Conservation (phyloP, 2,329 filamentous ascomycete species). For the Blumeriella jaapii region DNA sequence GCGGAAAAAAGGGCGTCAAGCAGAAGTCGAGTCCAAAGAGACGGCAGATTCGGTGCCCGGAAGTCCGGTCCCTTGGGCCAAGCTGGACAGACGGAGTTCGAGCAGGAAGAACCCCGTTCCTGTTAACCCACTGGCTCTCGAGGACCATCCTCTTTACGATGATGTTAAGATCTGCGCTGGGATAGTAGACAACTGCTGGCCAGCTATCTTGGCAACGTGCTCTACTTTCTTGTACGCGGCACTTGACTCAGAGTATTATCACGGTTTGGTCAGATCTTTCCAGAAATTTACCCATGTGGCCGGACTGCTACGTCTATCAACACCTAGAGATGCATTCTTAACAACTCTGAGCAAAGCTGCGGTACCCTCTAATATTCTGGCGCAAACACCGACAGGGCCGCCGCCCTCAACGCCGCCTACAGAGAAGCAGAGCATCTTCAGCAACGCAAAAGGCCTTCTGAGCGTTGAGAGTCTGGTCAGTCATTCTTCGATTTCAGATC, state of each 20-base stretch:
- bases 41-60: slow-evolving; percentile 14
- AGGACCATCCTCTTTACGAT: slow-evolving; percentile 57
- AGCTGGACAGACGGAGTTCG: slow-evolving; percentile 49
- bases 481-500: slow-evolving; percentile 45
- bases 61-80: slow-evolving; percentile 14
- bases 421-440: slow-evolving; percentile 46
- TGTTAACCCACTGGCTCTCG: slow-evolving; percentile 68
- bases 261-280: slow-evolving; percentile 80
- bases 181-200: slow-evolving; percentile 90
- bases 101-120: slow-evolving; percentile 68
- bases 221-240: slow-evolving; percentile 92
- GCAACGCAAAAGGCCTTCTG: slow-evolving; percentile 59
- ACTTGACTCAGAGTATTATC: slow-evolving; percentile 88
- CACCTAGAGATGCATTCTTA: slow-evolving; percentile 85
- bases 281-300: slow-evolving; percentile 94
- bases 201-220: slow-evolving; percentile 84
- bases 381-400: slow-evolving; percentile 39
- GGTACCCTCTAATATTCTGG: slow-evolving; percentile 68
- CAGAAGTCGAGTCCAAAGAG: slow-evolving; percentile 17
- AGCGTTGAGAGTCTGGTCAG: slow-evolving; percentile 62
- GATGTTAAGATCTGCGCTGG: slow-evolving; percentile 68
- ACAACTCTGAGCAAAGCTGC: slow-evolving; percentile 90
- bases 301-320: slow-evolving; percentile 71
- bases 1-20: slow-evolving; percentile 33
- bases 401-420: slow-evolving; percentile 34